phyloP scores from a whole-genome alignment of 257 asterid species.

The Hygrophila difformis region DNA sequence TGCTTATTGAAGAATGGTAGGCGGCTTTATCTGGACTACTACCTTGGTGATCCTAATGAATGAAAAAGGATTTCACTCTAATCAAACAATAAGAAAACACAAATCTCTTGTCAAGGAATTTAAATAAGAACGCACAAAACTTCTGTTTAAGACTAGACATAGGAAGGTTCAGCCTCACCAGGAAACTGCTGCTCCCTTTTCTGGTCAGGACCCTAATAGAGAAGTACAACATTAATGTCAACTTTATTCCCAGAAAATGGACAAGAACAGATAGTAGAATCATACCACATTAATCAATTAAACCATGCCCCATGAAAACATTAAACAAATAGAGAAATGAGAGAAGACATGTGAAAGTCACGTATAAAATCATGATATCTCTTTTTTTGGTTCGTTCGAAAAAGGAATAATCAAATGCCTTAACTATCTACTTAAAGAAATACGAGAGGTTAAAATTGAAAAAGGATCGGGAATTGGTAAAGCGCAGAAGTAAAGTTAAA shows the following conservation, averaged over 20 bases:
- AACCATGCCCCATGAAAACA: background rate
- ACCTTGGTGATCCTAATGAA: background rate
- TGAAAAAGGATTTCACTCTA: background rate
- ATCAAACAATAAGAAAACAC: background rate
- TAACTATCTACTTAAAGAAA: background rate
- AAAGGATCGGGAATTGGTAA: conserved; percentile 3
- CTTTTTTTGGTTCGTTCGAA: background rate
- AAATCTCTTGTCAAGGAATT: background rate
- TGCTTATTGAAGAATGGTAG: too few species aligned
- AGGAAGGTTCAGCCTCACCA: conserved; percentile 30
- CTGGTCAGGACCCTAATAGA: conserved; percentile 31
- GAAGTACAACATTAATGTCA: conserved; percentile 6
- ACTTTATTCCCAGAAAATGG: conserved; percentile 5
- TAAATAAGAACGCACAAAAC: conserved; percentile 9
- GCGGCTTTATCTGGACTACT: background rate
- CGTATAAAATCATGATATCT: too few species aligned
- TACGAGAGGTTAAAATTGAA: background rate
- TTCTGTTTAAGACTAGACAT: conserved; percentile 8
- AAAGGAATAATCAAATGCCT: background rate
- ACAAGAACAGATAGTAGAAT: background rate
- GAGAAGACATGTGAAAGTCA: background rate
- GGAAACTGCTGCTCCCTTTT: conserved; percentile 26
- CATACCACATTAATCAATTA: background rate
- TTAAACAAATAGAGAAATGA: background rate
- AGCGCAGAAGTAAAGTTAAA: background rate